Evolutionary conservation across 768 basidiomycete species (phyloP).

Genomic region (Lentinula raphanica): DNA sequence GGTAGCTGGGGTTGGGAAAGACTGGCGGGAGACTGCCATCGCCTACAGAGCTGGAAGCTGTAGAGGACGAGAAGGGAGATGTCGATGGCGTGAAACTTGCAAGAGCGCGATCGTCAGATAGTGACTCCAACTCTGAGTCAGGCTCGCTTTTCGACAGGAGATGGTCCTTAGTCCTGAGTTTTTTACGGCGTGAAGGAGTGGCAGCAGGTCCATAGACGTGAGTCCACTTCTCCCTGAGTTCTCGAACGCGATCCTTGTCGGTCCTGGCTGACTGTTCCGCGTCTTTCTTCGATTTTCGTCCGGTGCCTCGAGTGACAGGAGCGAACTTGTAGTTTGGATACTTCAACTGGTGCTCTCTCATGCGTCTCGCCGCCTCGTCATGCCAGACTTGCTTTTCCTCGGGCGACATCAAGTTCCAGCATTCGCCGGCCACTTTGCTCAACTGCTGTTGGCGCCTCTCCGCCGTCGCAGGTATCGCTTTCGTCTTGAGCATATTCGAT

Average conservation of each 20-base stretch:
- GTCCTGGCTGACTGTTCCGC: neutral
- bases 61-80: neutral
- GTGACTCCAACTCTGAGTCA: neutral
- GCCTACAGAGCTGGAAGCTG: neutral
- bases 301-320: constrained; percentile 37
- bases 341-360: constrained; percentile 39
- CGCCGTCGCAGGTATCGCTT: constrained; percentile 39
- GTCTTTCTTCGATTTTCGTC: constrained; percentile 11
- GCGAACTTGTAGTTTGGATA: constrained; percentile 64
- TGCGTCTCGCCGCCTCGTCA: constrained; percentile 41
- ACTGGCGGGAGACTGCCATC: neutral
- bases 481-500: constrained; percentile 53
- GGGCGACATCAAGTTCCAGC: constrained; percentile 55
- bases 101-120: neutral
- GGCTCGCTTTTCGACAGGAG: neutral
- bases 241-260: constrained; percentile 20
- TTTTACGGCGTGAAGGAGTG: constrained; percentile 15
- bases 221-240: constrained; percentile 30
- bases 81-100: neutral
- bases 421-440: constrained; percentile 61
- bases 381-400: constrained; percentile 45
- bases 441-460: constrained; percentile 72
- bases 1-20: neutral
- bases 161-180: constrained; percentile 17
- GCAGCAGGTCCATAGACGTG: constrained; percentile 28